A percentile compares a stretch with the other conserved stretches of the same genome.
These are phyloP conservation scores for Salmacisia buchloeana DNA, from an alignment of 1,284 basidiomycete species.

Conservation along the genomic window DNA sequence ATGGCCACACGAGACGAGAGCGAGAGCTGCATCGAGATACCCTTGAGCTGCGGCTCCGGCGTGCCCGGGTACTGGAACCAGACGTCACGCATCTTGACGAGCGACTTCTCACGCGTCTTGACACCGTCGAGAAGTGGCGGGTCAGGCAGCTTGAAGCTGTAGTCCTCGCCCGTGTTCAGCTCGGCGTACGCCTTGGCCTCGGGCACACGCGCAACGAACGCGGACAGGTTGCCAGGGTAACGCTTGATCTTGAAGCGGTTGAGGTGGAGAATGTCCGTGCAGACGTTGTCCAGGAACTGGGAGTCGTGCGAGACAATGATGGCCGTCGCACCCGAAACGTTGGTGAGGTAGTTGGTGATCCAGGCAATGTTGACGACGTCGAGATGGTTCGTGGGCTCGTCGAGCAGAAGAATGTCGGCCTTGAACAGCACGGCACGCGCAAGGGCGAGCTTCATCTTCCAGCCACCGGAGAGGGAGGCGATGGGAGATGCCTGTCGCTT, in stretches of 20 bases:
- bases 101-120: slow-evolving; percentile 52
- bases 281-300: slow-evolving; percentile 48
- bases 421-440: slow-evolving; percentile 51
- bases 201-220: slow-evolving; percentile 50
- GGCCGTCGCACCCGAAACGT: slow-evolving; percentile 40
- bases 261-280: slow-evolving; percentile 51
- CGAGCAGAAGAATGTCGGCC: slow-evolving; percentile 50
- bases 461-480: slow-evolving; percentile 50
- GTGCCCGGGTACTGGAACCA: slow-evolving; percentile 49
- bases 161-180: slow-evolving; percentile 50
- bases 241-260: slow-evolving; percentile 52
- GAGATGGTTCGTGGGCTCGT: slow-evolving; percentile 51
- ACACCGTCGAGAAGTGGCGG: slow-evolving; percentile 50
- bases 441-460: slow-evolving; percentile 52
- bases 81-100: slow-evolving; percentile 51
- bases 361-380: slow-evolving; percentile 51
- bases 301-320: slow-evolving; percentile 52
- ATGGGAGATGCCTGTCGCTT: slow-evolving; percentile 46
- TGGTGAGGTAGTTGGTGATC: slow-evolving; percentile 49
- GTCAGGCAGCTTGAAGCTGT: slow-evolving; percentile 51
- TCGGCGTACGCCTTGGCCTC: slow-evolving; percentile 49
- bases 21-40: slow-evolving; percentile 50
- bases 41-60: slow-evolving; percentile 47
- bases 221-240: slow-evolving; percentile 49
- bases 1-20: slow-evolving; percentile 51